phyloP scores from a whole-genome alignment of 108 stramenopile species.

The Skeletonema grethae region DNA sequence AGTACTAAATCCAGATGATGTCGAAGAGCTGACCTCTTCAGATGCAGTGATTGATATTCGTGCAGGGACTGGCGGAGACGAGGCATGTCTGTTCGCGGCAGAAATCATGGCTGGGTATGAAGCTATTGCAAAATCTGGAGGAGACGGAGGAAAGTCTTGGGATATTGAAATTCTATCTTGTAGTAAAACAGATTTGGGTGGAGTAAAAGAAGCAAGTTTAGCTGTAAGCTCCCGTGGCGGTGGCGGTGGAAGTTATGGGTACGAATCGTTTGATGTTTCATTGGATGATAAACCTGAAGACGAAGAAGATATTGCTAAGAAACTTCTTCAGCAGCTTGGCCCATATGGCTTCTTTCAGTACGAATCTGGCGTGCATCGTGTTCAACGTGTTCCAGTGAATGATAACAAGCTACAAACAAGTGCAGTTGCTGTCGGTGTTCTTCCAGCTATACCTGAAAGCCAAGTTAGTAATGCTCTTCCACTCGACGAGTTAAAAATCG shows the following conservation, averaged over 20 bases:
- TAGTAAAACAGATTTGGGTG: conserved; percentile 74
- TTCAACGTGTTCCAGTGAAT: conserved; percentile 97
- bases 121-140: conserved; percentile 66
- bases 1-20: conserved; percentile 72
- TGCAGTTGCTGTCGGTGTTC: conserved; percentile 92
- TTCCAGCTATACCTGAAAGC: conserved; percentile 75
- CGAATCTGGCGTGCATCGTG: conserved; percentile 97
- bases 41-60: conserved; percentile 95
- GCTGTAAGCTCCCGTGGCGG: conserved; percentile 53
- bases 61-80: conserved; percentile 96
- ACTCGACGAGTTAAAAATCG: conserved; percentile 80
- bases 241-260: conserved; percentile 19
- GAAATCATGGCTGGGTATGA: conserved; percentile 87
- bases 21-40: conserved; percentile 29
- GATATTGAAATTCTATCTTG: conserved; percentile 68
- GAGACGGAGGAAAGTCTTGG: conserved; percentile 48
- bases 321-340: conserved; percentile 48
- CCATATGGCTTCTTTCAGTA: conserved; percentile 90
- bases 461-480: conserved; percentile 55
- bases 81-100: conserved; percentile 90
- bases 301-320: conserved; percentile 34
- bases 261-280: not conserved
- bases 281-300: conserved; percentile 9
- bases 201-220: conserved; percentile 73
- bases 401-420: conserved; percentile 92